Percentiles rank a stretch among this genome's conserved stretches.
phyloP scores from a whole-genome alignment of 2,329 filamentous ascomycete species.

The Exophiala oligosperma region DNA sequence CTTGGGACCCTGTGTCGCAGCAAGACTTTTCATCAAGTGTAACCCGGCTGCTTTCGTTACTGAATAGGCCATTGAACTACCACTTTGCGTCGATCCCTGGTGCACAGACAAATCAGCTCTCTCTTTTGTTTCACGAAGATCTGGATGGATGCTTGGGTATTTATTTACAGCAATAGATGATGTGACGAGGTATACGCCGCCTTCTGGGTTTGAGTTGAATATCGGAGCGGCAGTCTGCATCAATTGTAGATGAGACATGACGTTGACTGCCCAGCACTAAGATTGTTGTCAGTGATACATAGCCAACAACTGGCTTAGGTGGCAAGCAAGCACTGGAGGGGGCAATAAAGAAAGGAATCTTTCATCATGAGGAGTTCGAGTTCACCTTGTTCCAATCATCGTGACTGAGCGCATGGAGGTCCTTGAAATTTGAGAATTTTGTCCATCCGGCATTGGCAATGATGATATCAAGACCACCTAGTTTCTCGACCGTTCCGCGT shows the following conservation, averaged over 20 bases:
- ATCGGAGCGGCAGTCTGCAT: slow-evolving; percentile 58
- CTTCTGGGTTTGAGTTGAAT: slow-evolving; percentile 61
- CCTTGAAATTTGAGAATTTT: slow-evolving; percentile 57
- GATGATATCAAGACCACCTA: slow-evolving; percentile 71
- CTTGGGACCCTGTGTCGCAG: slow-evolving; percentile 61
- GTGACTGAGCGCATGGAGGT: slow-evolving; percentile 58
- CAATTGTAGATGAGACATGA: slow-evolving; percentile 54
- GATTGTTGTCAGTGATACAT: neutral
- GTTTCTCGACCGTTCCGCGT: slow-evolving; percentile 56
- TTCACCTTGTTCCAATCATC: slow-evolving; percentile 63
- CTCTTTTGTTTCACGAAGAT: too few species aligned
- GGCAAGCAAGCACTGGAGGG: too few species aligned
- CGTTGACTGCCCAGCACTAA: slow-evolving; percentile 64
- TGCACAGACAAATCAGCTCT: neutral
- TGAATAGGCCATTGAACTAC: slow-evolving; percentile 67
- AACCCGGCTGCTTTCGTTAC: slow-evolving; percentile 76
- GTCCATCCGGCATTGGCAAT: slow-evolving; percentile 76
- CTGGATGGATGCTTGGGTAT: too few species aligned
- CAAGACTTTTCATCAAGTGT: slow-evolving; percentile 66
- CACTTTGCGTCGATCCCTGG: slow-evolving; percentile 59
- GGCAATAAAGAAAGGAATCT: too few species aligned
- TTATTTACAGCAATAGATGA: slow-evolving; percentile 57
- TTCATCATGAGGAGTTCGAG: neutral
- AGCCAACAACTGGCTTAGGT: too few species aligned
- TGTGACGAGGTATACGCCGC: slow-evolving; percentile 63